Evolutionary conservation across 352 stramenopile genomes (phyloP).

Genomic region (Pseudoperonospora humuli): DNA sequence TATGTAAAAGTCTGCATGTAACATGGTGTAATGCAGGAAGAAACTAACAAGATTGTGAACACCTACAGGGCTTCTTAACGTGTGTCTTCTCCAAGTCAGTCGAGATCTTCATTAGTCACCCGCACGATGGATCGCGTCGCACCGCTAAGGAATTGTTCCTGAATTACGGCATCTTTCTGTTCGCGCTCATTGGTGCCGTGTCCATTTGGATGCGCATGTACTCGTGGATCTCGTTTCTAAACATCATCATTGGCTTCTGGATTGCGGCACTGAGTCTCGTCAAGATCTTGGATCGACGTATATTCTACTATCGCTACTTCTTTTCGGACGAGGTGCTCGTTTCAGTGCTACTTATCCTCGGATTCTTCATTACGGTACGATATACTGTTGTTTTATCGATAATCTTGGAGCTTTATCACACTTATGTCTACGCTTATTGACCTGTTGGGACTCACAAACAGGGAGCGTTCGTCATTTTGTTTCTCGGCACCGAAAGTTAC

Average conservation of each 20-base stretch:
- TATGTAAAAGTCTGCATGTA: slow-evolving; percentile 8
- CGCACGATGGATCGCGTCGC: slow-evolving; percentile 47
- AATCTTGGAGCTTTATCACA: background rate
- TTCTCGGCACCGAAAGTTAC: slow-evolving; percentile 78
- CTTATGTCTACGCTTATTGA: background rate
- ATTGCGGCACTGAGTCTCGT: slow-evolving; percentile 57
- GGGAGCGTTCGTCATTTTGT: slow-evolving; percentile 76
- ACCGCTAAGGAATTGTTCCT: slow-evolving; percentile 78
- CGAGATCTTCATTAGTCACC: slow-evolving; percentile 71
- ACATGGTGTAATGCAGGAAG: background rate
- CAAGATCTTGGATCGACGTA: slow-evolving; percentile 74
- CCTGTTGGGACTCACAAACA: slow-evolving; percentile 13
- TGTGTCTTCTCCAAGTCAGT: slow-evolving; percentile 71
- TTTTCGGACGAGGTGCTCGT: slow-evolving; percentile 85
- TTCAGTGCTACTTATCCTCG: slow-evolving; percentile 65
- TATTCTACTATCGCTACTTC: slow-evolving; percentile 87
- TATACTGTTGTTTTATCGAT: background rate
- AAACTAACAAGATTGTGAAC: slow-evolving; percentile 7
- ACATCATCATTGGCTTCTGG: slow-evolving; percentile 60
- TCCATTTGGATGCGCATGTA: slow-evolving; percentile 85
- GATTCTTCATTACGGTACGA: slow-evolving; percentile 75
- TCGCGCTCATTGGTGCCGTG: slow-evolving; percentile 71
- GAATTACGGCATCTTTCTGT: slow-evolving; percentile 86
- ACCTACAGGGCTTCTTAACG: slow-evolving; percentile 58
- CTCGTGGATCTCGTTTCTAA: slow-evolving; percentile 72